phyloP scores from a whole-genome alignment of 768 basidiomycete genomes.

The Austroboletus festivus region DNA sequence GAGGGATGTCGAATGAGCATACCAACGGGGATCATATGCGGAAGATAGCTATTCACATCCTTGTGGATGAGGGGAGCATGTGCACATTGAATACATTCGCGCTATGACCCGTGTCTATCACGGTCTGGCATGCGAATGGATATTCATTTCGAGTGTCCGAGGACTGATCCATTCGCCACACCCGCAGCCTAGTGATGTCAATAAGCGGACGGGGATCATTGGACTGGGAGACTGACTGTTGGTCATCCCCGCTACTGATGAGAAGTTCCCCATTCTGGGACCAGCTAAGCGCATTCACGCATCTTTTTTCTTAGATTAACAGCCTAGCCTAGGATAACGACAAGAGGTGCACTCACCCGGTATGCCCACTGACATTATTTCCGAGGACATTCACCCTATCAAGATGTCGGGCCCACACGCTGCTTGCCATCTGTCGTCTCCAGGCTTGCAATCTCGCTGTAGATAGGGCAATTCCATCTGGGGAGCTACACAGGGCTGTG shows the following conservation, averaged over 20 bases:
- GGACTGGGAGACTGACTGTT: constrained; percentile 43
- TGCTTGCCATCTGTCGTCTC: constrained; percentile 23
- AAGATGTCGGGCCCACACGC: constrained; percentile 31
- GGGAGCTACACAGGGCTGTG: background rate
- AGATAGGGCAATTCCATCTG: constrained; percentile 11
- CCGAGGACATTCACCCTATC: constrained; percentile 79
- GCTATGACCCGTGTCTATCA: constrained; percentile 77
- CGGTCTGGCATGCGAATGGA: constrained; percentile 61
- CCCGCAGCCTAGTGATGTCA: constrained; percentile 50
- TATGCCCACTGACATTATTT: constrained; percentile 56
- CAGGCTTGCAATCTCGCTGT: constrained; percentile 24
- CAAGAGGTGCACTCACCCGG: constrained; percentile 46
- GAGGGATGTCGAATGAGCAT: constrained; percentile 7
- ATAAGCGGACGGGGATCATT: background rate
- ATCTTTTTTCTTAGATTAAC: too few relatives aligned
- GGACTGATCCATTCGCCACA: constrained; percentile 66
- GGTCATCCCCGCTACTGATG: constrained; percentile 72
- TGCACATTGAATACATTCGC: constrained; percentile 85
- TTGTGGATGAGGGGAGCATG: constrained; percentile 74
- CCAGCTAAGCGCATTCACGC: constrained; percentile 79
- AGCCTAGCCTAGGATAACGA: too few relatives aligned
- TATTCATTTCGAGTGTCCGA: constrained; percentile 44
- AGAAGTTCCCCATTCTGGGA: constrained; percentile 61
- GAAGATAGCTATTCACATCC: constrained; percentile 53
- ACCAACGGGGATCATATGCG: background rate